Evolutionary conservation across 176 grass and related monocot species (phyloP).

Genomic region (Oryza longistaminata): DNA sequence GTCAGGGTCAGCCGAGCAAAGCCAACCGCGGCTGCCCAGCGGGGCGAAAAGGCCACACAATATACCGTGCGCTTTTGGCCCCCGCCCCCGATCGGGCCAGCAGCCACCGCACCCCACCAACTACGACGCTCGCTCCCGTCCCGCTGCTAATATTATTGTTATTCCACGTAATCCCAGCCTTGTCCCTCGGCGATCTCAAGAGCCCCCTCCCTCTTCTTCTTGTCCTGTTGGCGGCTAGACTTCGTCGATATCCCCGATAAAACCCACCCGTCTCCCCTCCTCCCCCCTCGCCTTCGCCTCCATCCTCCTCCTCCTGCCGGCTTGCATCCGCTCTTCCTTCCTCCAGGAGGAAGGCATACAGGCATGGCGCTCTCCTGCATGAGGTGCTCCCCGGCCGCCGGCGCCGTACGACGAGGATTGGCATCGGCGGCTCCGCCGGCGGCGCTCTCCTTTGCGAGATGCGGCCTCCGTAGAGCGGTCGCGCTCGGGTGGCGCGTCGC

Average conservation of each 20-base stretch:
- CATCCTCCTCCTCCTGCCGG: neutral
- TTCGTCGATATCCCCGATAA: constrained; percentile 54
- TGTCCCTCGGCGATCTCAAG: constrained; percentile 49
- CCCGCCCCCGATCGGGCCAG: neutral
- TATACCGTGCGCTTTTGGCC: neutral
- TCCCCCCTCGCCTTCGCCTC: neutral
- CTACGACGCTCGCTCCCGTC: neutral
- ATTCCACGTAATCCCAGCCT: neutral
- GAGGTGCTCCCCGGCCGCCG: constrained; percentile 30
- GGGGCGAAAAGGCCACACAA: neutral
- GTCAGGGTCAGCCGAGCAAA: too few relatives aligned
- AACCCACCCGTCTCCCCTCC: constrained; percentile 14
- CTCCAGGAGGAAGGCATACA: neutral
- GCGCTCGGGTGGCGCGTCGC: constrained; percentile 40
- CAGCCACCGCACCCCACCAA: neutral
- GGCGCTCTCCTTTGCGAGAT: constrained; percentile 41
- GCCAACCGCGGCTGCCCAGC: constrained; percentile 21
- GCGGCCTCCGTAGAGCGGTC: constrained; percentile 24
- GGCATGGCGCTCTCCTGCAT: constrained; percentile 54
- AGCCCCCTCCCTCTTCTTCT: neutral
- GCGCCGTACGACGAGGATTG: neutral
- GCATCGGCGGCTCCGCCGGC: neutral
- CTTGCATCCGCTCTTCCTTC: neutral
- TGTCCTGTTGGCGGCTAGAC: too few relatives aligned
- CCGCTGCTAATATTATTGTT: neutral